Conservation (phyloP, 257 asterid genomes). For the Solanum sejunctum region DNA sequence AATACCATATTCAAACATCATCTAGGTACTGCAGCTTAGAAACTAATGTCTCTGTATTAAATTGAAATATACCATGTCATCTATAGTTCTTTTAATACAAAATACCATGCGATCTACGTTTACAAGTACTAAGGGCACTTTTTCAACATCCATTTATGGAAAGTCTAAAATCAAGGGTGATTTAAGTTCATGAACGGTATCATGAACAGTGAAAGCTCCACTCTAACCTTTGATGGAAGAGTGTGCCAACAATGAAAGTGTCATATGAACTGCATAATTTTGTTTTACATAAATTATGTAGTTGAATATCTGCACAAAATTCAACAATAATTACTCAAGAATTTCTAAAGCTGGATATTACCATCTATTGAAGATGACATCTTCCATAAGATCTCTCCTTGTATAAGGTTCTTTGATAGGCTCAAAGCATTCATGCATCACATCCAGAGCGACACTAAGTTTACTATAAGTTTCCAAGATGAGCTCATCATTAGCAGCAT, state of each 20-base stretch:
- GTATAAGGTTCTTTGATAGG: constrained; percentile 62
- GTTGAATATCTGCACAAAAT: background rate
- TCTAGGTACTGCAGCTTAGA: constrained; percentile 13
- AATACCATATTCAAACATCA: background rate
- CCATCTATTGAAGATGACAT: constrained; percentile 57
- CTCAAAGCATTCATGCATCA: constrained; percentile 83
- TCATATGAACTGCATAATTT: background rate
- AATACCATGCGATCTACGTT: background rate
- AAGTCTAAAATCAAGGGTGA: background rate
- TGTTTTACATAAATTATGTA: background rate
- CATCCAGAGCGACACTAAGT: constrained; percentile 51
- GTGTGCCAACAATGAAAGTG: background rate
- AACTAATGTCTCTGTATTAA: background rate
- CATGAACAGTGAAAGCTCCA: background rate
- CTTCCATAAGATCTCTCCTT: constrained; percentile 60
- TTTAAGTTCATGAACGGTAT: background rate
- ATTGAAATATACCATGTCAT: background rate
- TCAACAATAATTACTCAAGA: background rate
- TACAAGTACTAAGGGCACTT: background rate
- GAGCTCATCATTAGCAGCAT: constrained; percentile 19
- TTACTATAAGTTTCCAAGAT: constrained; percentile 37
- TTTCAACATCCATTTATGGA: background rate
- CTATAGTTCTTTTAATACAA: background rate
- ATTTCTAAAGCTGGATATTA: constrained; percentile 9
- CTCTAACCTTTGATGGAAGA: background rate